A percentile compares a stretch with the other conserved stretches of the same genome.
Evolutionary conservation across 2,329 filamentous ascomycete species (phyloP).

Genomic region (Aspergillus fumigatus): DNA sequence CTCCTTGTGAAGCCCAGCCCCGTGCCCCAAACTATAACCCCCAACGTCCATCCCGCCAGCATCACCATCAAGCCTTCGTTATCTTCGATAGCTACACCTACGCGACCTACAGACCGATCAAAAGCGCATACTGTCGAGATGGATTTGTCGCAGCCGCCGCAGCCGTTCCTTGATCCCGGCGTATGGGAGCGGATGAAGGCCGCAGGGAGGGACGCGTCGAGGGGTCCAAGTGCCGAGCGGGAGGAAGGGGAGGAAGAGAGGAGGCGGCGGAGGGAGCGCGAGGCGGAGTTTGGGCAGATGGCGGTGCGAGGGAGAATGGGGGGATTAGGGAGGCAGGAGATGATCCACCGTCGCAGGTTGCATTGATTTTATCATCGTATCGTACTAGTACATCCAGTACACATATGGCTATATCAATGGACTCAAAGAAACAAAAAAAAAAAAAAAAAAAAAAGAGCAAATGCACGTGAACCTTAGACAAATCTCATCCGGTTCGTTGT

Average conservation of each 20-base stretch:
- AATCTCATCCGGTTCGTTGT: too few relatives aligned
- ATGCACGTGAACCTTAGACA: too few relatives aligned
- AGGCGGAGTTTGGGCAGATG: slow-evolving; percentile 29
- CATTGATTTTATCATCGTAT: not conserved
- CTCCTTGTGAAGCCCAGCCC: slow-evolving; percentile 12
- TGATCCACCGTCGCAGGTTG: not conserved
- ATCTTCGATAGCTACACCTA: not conserved
- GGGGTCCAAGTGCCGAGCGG: too few relatives aligned
- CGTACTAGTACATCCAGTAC: too few relatives aligned
- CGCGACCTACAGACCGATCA: not conserved
- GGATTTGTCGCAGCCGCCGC: slow-evolving; percentile 29
- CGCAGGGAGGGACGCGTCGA: slow-evolving; percentile 6
- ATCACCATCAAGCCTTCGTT: not conserved
- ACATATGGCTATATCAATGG: too few relatives aligned
- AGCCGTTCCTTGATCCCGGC: slow-evolving; percentile 38
- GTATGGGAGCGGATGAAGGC: slow-evolving; percentile 26
- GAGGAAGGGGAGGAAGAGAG: slow-evolving; percentile 13
- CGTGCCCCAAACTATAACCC: slow-evolving; percentile 13
- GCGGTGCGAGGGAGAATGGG: slow-evolving; percentile 26
- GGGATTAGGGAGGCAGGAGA: slow-evolving; percentile 3
- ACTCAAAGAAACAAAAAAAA: too few relatives aligned
- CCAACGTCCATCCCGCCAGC: slow-evolving; percentile 13
- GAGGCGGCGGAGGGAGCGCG: slow-evolving; percentile 17
- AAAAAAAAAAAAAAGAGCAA: too few relatives aligned
- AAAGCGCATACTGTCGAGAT: slow-evolving; percentile 21